These are phyloP conservation scores for Auriscalpium orientale DNA, from an alignment of 768 basidiomycete species.

Conservation along the genomic window DNA sequence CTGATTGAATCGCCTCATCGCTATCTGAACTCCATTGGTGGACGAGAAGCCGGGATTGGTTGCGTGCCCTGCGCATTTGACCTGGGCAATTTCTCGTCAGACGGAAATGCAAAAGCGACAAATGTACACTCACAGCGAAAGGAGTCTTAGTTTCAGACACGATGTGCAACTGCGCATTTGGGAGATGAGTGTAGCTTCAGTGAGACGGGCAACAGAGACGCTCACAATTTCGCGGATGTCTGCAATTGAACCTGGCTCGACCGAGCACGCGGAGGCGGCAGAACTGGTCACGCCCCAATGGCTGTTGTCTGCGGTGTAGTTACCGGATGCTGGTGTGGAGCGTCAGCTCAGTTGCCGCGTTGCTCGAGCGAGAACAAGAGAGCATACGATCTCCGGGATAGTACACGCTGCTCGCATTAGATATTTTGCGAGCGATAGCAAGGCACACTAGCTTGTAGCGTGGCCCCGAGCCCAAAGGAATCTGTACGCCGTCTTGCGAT, in stretches of 20 bases:
- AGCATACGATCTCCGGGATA: too few relatives aligned
- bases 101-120: not conserved
- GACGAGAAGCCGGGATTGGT: conserved; percentile 20
- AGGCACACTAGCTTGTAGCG: too few relatives aligned
- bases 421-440: too few relatives aligned
- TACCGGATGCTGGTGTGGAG: not conserved
- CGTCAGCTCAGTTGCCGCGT: not conserved
- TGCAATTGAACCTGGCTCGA: conserved; percentile 15
- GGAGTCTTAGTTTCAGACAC: conserved; percentile 5
- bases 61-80: conserved; percentile 22
- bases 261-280: conserved; percentile 10
- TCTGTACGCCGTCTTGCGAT: too few relatives aligned
- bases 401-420: too few relatives aligned
- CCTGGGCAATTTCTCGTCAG: not conserved
- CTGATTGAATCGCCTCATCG: conserved; percentile 16
- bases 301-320: conserved; percentile 6
- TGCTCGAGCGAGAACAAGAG: too few relatives aligned
- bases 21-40: conserved; percentile 20
- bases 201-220: not conserved
- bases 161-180: conserved; percentile 8
- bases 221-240: conserved; percentile 14
- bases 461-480: too few relatives aligned
- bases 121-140: not conserved
- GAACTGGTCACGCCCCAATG: conserved; percentile 9
- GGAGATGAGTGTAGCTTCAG: conserved; percentile 5